Base-by-base conservation (phyloP, 768 basidiomycete species). In the Pulveroboletus sp. region DNA sequence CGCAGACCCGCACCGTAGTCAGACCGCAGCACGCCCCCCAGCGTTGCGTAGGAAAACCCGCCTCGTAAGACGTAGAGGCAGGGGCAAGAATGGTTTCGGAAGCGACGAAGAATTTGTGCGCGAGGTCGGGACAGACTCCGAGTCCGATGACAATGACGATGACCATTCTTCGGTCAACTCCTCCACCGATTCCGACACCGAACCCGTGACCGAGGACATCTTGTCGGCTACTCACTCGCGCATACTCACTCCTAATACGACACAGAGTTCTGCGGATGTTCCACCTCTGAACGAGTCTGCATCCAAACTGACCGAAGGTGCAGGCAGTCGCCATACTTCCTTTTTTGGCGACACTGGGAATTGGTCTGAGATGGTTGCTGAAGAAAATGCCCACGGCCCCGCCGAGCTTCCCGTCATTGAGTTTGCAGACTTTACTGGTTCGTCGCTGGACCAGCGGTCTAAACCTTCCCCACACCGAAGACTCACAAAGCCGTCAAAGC, bases 321-420 rank as follows among this genome's bases (percentile, higher is more conserved):
- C 62, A 5, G 71, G 70, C 54, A 72, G 66, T 30, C 66, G 55
- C 11, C 54, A 65, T 43, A 63, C 73, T 26, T 72, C 79, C 14
- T 83, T 87, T 65, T 84, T 85, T 56, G 69, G 77, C 6, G 64
- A 76, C 28, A 43, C 72, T 24, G 76, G 77, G 14, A 77, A 80
- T 58, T 91, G 89, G 89, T 86, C 87, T 9, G 87, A 91, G 62
- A 86, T 90, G 82, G 86, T 90, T n/a, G 76, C 83, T 15, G 84
- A 84, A 51, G 85, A 87, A 68, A 76, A 69, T 39, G 71, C 69
- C n/a, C 76, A 82, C 54, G 85, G 82, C 17, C 72, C 80, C 41
- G 79, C 78, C 8, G 79, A 82, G 26, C 74, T 92, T 8, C 90
- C 89, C 32, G 83, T 91, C 58, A 83, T 92, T 57, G 86, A 90